Base-by-base conservation (phyloP, 208 protist species). In the Trichomonas vaginalis region DNA sequence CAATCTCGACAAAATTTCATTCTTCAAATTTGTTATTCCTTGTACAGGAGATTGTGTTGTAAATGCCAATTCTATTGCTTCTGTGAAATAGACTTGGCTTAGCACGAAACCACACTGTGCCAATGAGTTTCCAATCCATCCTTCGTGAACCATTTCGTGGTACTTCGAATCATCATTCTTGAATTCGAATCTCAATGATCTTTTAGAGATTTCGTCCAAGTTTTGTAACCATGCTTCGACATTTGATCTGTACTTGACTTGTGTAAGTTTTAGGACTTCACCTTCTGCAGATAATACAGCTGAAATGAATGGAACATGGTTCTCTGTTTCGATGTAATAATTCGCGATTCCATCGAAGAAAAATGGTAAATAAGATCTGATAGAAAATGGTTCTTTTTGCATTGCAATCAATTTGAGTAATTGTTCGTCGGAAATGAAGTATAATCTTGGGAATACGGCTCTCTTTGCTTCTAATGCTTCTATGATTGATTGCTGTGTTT, bases 161-260 rank as follows among this genome's bases (percentile, higher is more conserved):
- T 96, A 96, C 35, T 56, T 95, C n/a, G 21, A 17, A 61, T 35
- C 9, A 39, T 83, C 47, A 37, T 49, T 42, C 37, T 95, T 95
- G 17, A 96, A 51, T 39, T 46, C 21, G 32, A 95, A 51, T 39
- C 95, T 45, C 14, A 96, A 35, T 42, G 82, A 49, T 37, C n/a
- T 32, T 56, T 95, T 87, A 46, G 90, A 86, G 45, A 39, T 37
- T 48, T 95, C 27, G 97, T 99, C 98, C 95, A 99, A 98, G 95
- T 99, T 97, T 39, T 98, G 98, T 96, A 99, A 97, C 98, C 99
- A 99, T 95, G 98, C 98, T 97, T 99, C 98, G 45, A 99, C 98
- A 14, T 97, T 97, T 47, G 98, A 98, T 47, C 98, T 56, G 17
- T 62, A 70, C 96, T 98, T 98, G 96, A 98, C 98, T 96, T 98